Evolutionary conservation across 208 protist species (phyloP).

Genomic region (Acanthamoeba royreba): DNA sequence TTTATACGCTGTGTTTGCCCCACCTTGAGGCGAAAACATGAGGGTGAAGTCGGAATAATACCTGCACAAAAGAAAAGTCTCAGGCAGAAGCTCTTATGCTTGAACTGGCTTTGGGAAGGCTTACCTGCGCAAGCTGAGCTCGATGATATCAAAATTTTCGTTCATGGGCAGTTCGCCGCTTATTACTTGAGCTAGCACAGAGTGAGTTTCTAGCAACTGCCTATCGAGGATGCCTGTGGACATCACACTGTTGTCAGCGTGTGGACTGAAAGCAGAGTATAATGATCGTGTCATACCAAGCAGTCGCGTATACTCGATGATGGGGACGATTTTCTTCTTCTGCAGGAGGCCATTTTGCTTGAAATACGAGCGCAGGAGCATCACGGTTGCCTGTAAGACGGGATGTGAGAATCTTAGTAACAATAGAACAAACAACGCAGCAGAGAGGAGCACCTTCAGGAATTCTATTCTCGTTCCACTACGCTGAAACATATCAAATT

Average conservation of each 20-base stretch:
- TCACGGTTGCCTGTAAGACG: background rate
- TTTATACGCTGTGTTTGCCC: background rate
- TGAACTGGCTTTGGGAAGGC: background rate
- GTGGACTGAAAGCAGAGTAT: background rate
- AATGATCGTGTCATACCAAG: background rate
- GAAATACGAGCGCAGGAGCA: background rate
- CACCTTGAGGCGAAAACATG: slow-evolving; percentile 8
- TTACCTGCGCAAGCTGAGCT: slow-evolving; percentile 1
- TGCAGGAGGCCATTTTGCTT: background rate
- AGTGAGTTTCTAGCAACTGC: background rate
- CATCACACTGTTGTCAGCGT: background rate
- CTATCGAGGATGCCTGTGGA: background rate
- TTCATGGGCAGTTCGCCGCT: background rate
- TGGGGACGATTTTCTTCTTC: background rate
- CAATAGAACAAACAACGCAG: background rate
- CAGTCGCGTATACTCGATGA: background rate
- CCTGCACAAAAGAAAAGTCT: background rate
- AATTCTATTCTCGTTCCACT: background rate
- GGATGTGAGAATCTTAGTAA: background rate
- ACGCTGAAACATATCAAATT: background rate
- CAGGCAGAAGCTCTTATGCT: background rate
- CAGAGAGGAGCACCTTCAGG: background rate
- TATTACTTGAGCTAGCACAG: background rate
- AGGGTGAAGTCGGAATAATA: background rate
- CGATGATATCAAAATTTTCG: slow-evolving; percentile 8